These are phyloP conservation scores for Microcera coccophila DNA, from an alignment of 2,329 filamentous ascomycete species.

Conservation along the genomic window DNA sequence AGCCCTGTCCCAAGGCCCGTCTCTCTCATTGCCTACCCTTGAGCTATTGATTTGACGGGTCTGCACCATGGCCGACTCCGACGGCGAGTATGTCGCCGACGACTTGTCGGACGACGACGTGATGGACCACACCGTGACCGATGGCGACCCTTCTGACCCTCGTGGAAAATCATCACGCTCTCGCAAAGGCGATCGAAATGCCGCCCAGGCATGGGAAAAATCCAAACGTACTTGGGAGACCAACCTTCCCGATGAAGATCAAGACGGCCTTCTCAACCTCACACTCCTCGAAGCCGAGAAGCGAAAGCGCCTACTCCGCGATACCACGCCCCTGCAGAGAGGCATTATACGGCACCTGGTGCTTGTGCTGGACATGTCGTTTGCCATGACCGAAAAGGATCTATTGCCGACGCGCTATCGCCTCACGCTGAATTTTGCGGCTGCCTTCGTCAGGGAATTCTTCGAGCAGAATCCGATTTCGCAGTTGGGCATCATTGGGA, in stretches of 20 bases:
- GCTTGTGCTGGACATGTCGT: conserved; percentile 85
- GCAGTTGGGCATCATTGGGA: conserved; percentile 86
- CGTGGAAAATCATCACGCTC: conserved; percentile 27
- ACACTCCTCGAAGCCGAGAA: conserved; percentile 80
- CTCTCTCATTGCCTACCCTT: background rate
- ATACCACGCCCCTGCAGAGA: conserved; percentile 91
- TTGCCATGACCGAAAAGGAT: conserved; percentile 94
- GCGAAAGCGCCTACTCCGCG: conserved; percentile 74
- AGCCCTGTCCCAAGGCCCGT: background rate
- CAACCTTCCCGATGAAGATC: conserved; percentile 64
- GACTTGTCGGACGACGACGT: conserved; percentile 64
- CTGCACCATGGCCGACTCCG: conserved; percentile 63
- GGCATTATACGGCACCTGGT: conserved; percentile 97
- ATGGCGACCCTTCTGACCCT: conserved; percentile 30
- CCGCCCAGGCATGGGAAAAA: conserved; percentile 61
- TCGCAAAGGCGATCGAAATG: conserved; percentile 34
- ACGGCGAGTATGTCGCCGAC: conserved; percentile 64
- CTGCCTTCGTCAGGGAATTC: conserved; percentile 87
- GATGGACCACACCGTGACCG: conserved; percentile 45
- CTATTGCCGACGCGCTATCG: conserved; percentile 83
- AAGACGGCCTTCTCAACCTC: conserved; percentile 74
- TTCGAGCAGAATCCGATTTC: conserved; percentile 99
- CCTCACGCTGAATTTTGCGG: conserved; percentile 75
- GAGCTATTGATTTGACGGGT: background rate
- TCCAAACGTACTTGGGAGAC: conserved; percentile 68